Percentiles rank a stretch among this genome's conserved stretches.
These are phyloP conservation scores for Penicillium sumatraense DNA, from an alignment of 2,329 filamentous ascomycete species.

Conservation along the genomic window DNA sequence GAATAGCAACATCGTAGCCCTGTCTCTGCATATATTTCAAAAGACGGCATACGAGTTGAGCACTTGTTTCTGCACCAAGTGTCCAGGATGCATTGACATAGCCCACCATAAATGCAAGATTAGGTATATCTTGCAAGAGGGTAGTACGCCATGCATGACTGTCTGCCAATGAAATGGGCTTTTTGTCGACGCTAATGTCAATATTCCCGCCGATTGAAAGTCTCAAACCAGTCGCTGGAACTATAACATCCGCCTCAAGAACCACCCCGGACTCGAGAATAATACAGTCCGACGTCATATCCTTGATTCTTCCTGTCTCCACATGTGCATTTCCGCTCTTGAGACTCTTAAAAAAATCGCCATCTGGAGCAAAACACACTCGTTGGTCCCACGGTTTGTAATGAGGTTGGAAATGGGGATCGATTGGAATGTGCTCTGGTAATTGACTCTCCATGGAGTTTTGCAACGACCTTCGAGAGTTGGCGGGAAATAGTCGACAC, in stretches of 20 bases:
- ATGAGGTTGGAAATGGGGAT: background rate
- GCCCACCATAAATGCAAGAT: background rate
- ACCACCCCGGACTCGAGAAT: background rate
- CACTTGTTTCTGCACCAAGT: background rate
- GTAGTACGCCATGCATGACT: too few relatives aligned
- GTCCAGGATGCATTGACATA: background rate
- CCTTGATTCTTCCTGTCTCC: background rate
- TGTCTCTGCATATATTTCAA: background rate
- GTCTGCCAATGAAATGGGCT: too few relatives aligned
- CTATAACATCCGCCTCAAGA: background rate
- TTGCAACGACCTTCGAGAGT: background rate
- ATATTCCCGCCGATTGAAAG: background rate
- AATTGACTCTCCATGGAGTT: background rate
- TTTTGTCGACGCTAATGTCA: background rate
- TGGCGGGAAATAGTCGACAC: background rate
- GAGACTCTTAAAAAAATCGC: background rate
- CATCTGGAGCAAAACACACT: background rate
- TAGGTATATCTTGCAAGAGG: background rate
- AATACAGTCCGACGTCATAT: background rate
- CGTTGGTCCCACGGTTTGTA: background rate
- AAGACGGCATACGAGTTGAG: background rate
- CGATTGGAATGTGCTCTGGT: background rate
- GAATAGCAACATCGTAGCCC: background rate
- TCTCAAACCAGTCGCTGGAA: background rate
- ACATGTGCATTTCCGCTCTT: background rate